Percentiles rank a stretch among this genome's conserved stretches.
These are phyloP conservation scores for Ustilaginoidea virens DNA, from an alignment of 2,329 filamentous ascomycete species.

Conservation along the genomic window DNA sequence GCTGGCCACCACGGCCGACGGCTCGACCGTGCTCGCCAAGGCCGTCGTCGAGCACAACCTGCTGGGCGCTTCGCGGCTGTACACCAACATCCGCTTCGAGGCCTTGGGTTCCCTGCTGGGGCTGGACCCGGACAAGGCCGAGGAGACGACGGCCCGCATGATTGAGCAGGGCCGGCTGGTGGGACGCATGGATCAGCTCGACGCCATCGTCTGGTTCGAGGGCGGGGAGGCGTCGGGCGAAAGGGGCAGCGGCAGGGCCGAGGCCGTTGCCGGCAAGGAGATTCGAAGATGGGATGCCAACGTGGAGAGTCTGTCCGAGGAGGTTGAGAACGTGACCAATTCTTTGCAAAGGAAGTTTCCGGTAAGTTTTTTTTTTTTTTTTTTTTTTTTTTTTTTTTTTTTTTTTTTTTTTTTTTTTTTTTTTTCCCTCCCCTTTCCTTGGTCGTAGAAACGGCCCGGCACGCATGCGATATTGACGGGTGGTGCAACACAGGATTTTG, in stretches of 20 bases:
- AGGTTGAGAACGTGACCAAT: conserved; percentile 76
- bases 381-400: no score
- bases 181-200: conserved; percentile 89
- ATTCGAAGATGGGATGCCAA: conserved; percentile 80
- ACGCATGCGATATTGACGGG: no score
- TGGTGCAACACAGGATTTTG: conserved; percentile 35
- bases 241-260: conserved; percentile 50
- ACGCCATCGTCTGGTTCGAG: conserved; percentile 77
- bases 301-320: conserved; percentile 72
- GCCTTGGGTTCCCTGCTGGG: conserved; percentile 65
- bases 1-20: conserved; percentile 76
- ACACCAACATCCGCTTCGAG: conserved; percentile 62
- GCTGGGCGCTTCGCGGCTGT: conserved; percentile 66
- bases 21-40: conserved; percentile 81
- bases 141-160: conserved; percentile 87
- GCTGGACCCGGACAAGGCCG: conserved; percentile 64
- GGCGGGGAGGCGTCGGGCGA: conserved; percentile 52
- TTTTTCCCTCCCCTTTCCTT: no score
- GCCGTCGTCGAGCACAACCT: conserved; percentile 95
- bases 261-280: conserved; percentile 49
- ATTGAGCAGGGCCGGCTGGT: conserved; percentile 83
- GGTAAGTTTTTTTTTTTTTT: no score
- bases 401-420: no score
- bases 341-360: conserved; percentile 71
- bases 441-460: no score